phyloP scores from a whole-genome alignment of 257 asterid genomes.

The Apocynum venetum region DNA sequence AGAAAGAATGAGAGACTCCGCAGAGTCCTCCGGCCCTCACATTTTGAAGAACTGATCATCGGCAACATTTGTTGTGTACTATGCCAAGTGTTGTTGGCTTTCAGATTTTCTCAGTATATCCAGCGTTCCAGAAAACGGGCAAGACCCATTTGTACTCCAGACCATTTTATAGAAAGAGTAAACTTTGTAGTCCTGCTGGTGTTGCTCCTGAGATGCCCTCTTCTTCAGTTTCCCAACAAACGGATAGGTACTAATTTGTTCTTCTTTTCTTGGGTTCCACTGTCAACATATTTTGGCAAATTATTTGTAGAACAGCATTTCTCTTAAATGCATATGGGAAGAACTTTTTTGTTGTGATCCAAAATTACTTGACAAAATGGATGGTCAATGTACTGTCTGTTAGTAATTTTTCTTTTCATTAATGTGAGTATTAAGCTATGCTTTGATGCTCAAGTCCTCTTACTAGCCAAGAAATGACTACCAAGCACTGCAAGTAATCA shows the following conservation, averaged over 20 bases:
- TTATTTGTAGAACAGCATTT: neutral
- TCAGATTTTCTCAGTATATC: conserved; percentile 3
- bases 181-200: neutral
- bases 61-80: neutral
- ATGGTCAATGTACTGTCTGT: neutral
- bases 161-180: conserved; percentile 1
- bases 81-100: conserved; percentile 12
- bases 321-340: neutral
- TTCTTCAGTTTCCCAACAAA: conserved; percentile 4
- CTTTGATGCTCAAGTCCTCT: neutral
- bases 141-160: neutral
- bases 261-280: conserved; percentile 1
- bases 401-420: neutral
- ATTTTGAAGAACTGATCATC: neutral
- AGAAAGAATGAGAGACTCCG: neutral
- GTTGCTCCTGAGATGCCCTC: neutral
- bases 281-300: neutral
- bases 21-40: neutral
- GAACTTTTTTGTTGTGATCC: no score
- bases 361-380: neutral
- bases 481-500: neutral
- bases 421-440: neutral
- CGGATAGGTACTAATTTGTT: neutral
- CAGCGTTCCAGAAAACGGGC: neutral
- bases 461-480: neutral